Conservation (phyloP, 805 yeast species). For the Hanseniaspora vineae region DNA sequence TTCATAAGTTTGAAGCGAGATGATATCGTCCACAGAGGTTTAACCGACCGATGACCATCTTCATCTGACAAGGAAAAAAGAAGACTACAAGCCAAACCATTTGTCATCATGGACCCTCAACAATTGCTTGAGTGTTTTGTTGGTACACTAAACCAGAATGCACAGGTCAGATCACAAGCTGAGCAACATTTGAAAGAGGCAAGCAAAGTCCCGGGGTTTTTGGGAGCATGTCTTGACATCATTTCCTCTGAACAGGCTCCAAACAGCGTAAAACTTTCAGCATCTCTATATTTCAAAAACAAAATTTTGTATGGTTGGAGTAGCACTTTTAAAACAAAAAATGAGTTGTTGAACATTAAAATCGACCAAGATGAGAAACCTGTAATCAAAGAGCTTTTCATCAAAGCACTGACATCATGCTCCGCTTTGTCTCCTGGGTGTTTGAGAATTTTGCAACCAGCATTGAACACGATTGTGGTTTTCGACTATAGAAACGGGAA, state of each 20-base stretch:
- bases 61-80: too few species aligned
- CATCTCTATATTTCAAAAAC: slow-evolving; percentile 78
- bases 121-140: slow-evolving; percentile 63
- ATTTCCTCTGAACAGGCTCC: slow-evolving; percentile 40
- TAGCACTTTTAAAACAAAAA: slow-evolving; percentile 13
- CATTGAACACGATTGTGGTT: slow-evolving; percentile 37
- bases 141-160: slow-evolving; percentile 64
- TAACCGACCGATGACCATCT: too few species aligned
- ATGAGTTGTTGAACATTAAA: slow-evolving; percentile 14
- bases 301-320: slow-evolving; percentile 55
- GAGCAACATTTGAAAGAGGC: slow-evolving; percentile 53
- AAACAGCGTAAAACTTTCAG: slow-evolving; percentile 46
- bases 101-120: slow-evolving; percentile 48
- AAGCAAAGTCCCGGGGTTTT: slow-evolving; percentile 52
- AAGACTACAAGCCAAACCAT: background rate
- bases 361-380: slow-evolving; percentile 67
- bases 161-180: slow-evolving; percentile 47
- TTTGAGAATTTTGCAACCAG: slow-evolving; percentile 36
- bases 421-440: slow-evolving; percentile 28
- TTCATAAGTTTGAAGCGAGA: too few species aligned
- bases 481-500: slow-evolving; percentile 32
- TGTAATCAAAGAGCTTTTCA: slow-evolving; percentile 51
- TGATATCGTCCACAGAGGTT: too few species aligned
- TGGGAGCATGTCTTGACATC: slow-evolving; percentile 73
- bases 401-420: slow-evolving; percentile 44